Conservation (phyloP, 1,284 basidiomycete genomes). For the Inonotus obliquus region DNA sequence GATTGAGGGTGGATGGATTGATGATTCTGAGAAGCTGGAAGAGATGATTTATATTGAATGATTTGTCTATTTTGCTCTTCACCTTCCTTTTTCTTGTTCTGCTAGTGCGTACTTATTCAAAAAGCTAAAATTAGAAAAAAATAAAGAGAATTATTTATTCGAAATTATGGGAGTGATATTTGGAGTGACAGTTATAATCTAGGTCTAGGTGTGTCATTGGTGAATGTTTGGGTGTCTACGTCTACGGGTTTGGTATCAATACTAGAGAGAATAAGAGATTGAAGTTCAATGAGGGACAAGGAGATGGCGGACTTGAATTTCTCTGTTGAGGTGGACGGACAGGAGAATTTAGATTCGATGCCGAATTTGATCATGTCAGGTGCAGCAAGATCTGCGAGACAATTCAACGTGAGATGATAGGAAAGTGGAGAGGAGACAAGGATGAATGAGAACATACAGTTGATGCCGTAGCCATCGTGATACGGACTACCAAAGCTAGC, state of each 20-base stretch:
- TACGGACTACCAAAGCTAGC: conserved; percentile 73
- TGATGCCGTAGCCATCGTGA: conserved; percentile 88
- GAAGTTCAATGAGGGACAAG: conserved; percentile 75
- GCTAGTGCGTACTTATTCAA: neutral
- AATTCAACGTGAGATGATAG: conserved; percentile 1
- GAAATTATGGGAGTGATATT: too few species aligned
- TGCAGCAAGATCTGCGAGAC: conserved; percentile 71
- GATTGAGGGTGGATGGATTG: conserved; percentile 10
- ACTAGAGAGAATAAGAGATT: conserved; percentile 21
- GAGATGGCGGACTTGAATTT: conserved; percentile 64
- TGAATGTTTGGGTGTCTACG: neutral
- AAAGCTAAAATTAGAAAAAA: neutral
- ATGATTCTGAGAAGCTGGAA: neutral
- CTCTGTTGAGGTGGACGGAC: conserved; percentile 66
- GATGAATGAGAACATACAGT: conserved; percentile 64
- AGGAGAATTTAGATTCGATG: conserved; percentile 85
- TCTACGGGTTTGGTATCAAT: neutral
- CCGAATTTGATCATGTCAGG: conserved; percentile 88
- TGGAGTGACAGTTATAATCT: conserved; percentile 16
- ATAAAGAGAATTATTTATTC: conserved; percentile 11
- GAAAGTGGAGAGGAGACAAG: neutral
- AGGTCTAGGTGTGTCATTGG: conserved; percentile 30
- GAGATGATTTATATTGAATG: conserved; percentile 1
- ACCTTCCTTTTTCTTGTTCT: neutral
- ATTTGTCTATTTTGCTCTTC: neutral